phyloP scores from a whole-genome alignment of 164 flowering plant genomes.

The Magnolia sinica region DNA sequence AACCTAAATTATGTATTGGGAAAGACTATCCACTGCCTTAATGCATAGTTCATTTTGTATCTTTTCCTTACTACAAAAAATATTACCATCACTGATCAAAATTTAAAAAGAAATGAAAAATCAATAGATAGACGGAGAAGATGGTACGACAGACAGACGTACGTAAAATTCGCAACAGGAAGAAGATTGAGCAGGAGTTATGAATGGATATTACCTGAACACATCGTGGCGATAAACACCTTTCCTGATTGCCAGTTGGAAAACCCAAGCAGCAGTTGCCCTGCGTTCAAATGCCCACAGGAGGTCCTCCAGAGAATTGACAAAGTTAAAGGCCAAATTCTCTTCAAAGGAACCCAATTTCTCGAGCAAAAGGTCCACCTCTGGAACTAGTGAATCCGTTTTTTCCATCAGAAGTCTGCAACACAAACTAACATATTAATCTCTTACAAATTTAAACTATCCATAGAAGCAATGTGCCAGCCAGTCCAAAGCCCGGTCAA shows the following conservation, averaged over 20 bases:
- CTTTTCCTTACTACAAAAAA: background rate
- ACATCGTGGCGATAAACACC: conserved; percentile 59
- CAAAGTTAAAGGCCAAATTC: conserved; percentile 84
- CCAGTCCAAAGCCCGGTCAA: no score
- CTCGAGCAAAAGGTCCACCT: conserved; percentile 56
- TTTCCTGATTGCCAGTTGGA: conserved; percentile 80
- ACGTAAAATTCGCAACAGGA: no score
- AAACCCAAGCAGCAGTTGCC: conserved; percentile 94
- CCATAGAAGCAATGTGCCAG: no score
- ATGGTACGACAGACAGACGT: background rate
- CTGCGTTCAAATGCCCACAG: conserved; percentile 97
- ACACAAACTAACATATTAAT: conserved; percentile 4
- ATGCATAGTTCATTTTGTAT: background rate
- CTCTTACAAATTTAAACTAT: background rate
- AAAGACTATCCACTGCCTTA: background rate
- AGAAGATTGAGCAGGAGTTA: background rate
- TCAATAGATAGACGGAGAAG: background rate
- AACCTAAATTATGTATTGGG: background rate
- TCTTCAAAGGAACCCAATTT: conserved; percentile 63
- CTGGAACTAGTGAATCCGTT: conserved; percentile 51
- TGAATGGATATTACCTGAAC: conserved; percentile 51
- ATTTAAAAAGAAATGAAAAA: background rate
- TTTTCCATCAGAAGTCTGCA: conserved; percentile 76
- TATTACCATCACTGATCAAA: background rate
- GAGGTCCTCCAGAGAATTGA: conserved; percentile 80